Percentiles rank a stretch among this genome's conserved stretches.
Evolutionary conservation across 148 eudicot species (phyloP).

Genomic region (Rhododendron mucronatum): DNA sequence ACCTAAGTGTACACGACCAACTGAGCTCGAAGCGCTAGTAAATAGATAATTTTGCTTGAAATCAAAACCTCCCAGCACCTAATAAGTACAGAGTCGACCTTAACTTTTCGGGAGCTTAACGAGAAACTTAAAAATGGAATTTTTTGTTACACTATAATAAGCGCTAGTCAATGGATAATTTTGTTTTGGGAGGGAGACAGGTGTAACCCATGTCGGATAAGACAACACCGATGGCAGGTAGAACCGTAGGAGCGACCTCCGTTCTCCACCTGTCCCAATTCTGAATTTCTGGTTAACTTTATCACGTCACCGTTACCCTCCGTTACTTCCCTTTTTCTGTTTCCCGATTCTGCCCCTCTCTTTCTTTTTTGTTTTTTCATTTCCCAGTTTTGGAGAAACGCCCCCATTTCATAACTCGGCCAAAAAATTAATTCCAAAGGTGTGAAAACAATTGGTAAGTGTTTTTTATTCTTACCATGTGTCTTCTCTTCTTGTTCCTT

Average conservation of each 20-base stretch:
- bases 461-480: neutral
- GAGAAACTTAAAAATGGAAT: too few relatives aligned
- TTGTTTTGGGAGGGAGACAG: neutral
- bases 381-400: neutral
- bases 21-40: too few relatives aligned
- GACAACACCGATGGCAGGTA: constrained; percentile 8
- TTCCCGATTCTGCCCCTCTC: neutral
- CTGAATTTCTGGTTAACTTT: neutral
- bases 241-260: neutral
- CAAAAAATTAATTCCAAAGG: neutral
- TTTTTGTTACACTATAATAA: too few relatives aligned
- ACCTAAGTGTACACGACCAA: too few relatives aligned
- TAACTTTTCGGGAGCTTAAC: too few relatives aligned
- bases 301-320: constrained; percentile 3
- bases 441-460: neutral
- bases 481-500: neutral
- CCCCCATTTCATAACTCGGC: neutral
- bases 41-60: too few relatives aligned
- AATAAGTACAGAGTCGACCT: too few relatives aligned
- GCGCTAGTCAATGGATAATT: neutral
- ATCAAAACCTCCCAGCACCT: too few relatives aligned
- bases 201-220: constrained; percentile 4
- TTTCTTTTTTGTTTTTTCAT: neutral
- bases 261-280: neutral
- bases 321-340: neutral